Evolutionary conservation across 805 yeast species (phyloP).

Genomic region (Yamadazyma endophytica): DNA sequence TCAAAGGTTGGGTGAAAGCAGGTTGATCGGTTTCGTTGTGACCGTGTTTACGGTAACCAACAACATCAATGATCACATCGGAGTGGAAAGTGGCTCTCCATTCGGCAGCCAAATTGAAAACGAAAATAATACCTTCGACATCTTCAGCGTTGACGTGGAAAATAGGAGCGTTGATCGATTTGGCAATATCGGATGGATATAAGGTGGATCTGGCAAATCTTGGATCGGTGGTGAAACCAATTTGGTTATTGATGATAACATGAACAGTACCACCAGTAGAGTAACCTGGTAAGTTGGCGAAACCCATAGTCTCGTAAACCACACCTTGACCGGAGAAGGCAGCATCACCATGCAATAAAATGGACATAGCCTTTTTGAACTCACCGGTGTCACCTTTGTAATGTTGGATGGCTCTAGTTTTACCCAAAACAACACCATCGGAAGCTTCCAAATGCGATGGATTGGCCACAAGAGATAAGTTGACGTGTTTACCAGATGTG

Average conservation of each 20-base stretch:
- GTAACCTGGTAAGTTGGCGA: constrained; percentile 87
- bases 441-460: constrained; percentile 99
- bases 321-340: constrained; percentile 99
- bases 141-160: constrained; percentile 99
- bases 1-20: constrained; percentile 94
- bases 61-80: constrained; percentile 94
- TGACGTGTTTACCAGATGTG: constrained; percentile 94
- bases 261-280: constrained; percentile 98
- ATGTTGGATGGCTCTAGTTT: constrained; percentile 94
- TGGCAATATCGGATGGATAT: constrained; percentile 96
- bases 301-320: constrained; percentile 97
- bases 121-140: constrained; percentile 86
- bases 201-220: constrained; percentile 96
- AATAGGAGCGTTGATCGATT: constrained; percentile 94
- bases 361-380: constrained; percentile 83
- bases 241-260: constrained; percentile 94
- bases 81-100: constrained; percentile 97
- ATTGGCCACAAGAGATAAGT: constrained; percentile 93
- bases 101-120: constrained; percentile 96
- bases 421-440: constrained; percentile 97
- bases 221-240: constrained; percentile 99
- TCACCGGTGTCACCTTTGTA: constrained; percentile 82
- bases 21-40: constrained; percentile 99
- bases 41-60: constrained; percentile 98
- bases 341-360: constrained; percentile 97